Percentiles rank a stretch among this genome's conserved stretches.
These are phyloP conservation scores for Candida krabiensis DNA, from an alignment of 805 yeast genomes.

Conservation along the genomic window DNA sequence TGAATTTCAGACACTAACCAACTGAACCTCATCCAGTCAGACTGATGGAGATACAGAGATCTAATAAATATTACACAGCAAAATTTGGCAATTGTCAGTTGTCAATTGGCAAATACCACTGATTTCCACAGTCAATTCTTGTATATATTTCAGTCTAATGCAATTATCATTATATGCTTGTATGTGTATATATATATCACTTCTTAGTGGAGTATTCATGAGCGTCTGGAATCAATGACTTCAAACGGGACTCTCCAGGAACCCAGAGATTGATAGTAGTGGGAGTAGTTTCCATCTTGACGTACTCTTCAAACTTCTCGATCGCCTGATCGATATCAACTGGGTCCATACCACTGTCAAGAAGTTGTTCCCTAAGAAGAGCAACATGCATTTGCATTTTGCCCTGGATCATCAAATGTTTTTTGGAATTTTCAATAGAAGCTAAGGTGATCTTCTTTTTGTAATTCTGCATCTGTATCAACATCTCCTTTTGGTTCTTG, in stretches of 20 bases:
- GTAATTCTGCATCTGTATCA: slow-evolving; percentile 49
- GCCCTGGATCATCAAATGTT: slow-evolving; percentile 46
- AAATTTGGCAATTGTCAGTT: too few species aligned
- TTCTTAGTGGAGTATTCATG: slow-evolving; percentile 56
- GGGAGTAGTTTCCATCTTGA: slow-evolving; percentile 57
- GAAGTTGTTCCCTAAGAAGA: slow-evolving; percentile 57
- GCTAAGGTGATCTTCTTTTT: slow-evolving; percentile 53
- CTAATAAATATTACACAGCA: too few species aligned
- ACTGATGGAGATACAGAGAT: too few species aligned
- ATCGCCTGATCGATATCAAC: slow-evolving; percentile 52
- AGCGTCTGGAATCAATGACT: slow-evolving; percentile 54
- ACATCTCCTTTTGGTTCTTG: slow-evolving; percentile 35
- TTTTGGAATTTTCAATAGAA: slow-evolving; percentile 51
- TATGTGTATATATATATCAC: slow-evolving; percentile 11
- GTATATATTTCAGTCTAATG: too few species aligned
- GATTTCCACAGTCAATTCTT: too few species aligned
- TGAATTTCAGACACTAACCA: too few species aligned
- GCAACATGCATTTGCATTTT: slow-evolving; percentile 71
- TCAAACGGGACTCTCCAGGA: slow-evolving; percentile 50
- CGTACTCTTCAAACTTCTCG: slow-evolving; percentile 55
- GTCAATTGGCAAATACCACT: too few species aligned
- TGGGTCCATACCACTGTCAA: slow-evolving; percentile 59
- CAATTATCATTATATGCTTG: not conserved
- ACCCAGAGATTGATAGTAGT: slow-evolving; percentile 63
- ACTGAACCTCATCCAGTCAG: too few species aligned